Conservation (phyloP, 768 basidiomycete species). For the Mycena venus region DNA sequence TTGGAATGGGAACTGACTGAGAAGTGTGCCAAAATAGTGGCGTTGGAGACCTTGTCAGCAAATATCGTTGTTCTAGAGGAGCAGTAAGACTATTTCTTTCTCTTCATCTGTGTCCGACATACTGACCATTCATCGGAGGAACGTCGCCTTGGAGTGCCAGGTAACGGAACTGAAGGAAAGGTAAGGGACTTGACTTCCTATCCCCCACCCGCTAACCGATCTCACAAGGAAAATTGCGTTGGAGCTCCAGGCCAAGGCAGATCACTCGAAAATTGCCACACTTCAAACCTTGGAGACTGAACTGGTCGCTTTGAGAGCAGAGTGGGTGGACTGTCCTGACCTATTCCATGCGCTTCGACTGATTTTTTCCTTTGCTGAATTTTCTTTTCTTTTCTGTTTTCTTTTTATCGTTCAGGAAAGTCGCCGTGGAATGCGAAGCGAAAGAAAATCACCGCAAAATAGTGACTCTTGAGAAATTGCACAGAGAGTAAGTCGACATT, state of each 20-base stretch:
- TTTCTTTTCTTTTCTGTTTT: too few relatives aligned
- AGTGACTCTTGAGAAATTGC: constrained; percentile 8
- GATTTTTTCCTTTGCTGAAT: too few relatives aligned
- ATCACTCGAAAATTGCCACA: constrained; percentile 3
- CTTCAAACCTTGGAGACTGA: constrained; percentile 5
- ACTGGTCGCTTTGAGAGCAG: background rate
- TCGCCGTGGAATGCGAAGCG: constrained; percentile 14
- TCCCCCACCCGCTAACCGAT: background rate
- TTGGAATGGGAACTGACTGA: constrained; percentile 26
- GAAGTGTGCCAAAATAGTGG: constrained; percentile 12
- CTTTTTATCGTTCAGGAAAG: constrained; percentile 7
- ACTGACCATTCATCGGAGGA: constrained; percentile 2
- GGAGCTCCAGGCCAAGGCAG: constrained; percentile 21
- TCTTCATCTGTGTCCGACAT: background rate
- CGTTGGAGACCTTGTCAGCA: constrained; percentile 12
- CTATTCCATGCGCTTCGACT: background rate
- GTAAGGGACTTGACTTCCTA: background rate
- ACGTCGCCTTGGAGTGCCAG: constrained; percentile 13
- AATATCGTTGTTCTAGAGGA: background rate
- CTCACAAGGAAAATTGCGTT: constrained; percentile 10
- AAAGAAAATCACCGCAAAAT: constrained; percentile 18
- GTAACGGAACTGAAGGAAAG: constrained; percentile 23
- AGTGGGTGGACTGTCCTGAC: constrained; percentile 10
- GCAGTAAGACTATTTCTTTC: background rate
- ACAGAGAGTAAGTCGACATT: constrained; percentile 8